Evolutionary conservation across 495 filamentous ascomycete species (phyloP).

Genomic region (Rhypophila decipiens): DNA sequence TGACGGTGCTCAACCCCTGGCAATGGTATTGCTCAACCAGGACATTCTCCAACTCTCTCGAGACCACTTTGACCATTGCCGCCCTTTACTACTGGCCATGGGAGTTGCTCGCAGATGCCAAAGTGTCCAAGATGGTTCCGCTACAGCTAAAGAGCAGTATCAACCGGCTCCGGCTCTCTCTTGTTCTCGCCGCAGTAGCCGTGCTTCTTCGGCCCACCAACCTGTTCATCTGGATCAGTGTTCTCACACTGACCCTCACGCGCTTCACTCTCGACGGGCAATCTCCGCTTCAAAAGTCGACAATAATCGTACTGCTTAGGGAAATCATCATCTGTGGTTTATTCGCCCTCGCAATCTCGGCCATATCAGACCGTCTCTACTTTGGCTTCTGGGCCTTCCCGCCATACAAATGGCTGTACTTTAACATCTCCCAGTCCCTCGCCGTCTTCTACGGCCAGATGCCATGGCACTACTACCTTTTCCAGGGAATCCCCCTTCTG

Average conservation of each 20-base stretch:
- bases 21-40: conserved; percentile 94
- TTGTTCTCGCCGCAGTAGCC: conserved; percentile 72
- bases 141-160: conserved; percentile 20
- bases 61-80: conserved; percentile 76
- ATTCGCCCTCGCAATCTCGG: conserved; percentile 53
- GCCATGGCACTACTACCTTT: conserved; percentile 86
- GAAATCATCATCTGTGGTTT: conserved; percentile 65
- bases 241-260: conserved; percentile 39
- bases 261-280: conserved; percentile 31
- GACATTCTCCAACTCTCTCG: conserved; percentile 88
- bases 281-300: conserved; percentile 32
- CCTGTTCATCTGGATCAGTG: conserved; percentile 69
- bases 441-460: conserved; percentile 92
- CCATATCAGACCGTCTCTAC: conserved; percentile 69
- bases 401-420: conserved; percentile 79
- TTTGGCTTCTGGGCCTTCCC: conserved; percentile 89
- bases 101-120: conserved; percentile 42
- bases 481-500: conserved; percentile 82
- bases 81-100: conserved; percentile 87
- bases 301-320: conserved; percentile 49
- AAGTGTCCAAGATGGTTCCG: conserved; percentile 15
- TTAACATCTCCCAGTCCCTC: conserved; percentile 82
- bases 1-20: conserved; percentile 82
- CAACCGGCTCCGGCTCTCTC: conserved; percentile 54
- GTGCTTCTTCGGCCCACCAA: conserved; percentile 91